Evolutionary conservation across 345 rosid genomes (phyloP).

Genomic region (Brassica cretica): DNA sequence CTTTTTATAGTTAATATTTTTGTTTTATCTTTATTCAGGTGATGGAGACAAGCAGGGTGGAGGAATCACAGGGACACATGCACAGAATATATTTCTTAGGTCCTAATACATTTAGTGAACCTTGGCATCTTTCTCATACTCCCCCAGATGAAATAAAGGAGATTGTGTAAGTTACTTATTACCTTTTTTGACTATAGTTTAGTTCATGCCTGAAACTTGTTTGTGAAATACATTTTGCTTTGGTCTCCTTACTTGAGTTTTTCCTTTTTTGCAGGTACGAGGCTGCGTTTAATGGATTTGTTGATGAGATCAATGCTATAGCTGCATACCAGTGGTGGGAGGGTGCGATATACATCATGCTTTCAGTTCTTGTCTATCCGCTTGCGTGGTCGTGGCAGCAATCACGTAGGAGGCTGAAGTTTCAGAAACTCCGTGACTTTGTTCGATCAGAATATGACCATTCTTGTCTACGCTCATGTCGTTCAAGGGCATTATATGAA

Average conservation of each 20-base stretch:
- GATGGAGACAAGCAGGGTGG: slow-evolving; percentile 80
- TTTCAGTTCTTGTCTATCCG: slow-evolving; percentile 80
- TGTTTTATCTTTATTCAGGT: slow-evolving; percentile 50
- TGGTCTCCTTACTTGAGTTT: slow-evolving; percentile 2
- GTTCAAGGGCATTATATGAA: slow-evolving; percentile 92
- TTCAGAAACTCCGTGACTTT: slow-evolving; percentile 90
- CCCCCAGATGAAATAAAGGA: slow-evolving; percentile 84
- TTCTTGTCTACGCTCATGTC: slow-evolving; percentile 93
- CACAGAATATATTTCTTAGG: slow-evolving; percentile 93
- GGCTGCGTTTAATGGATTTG: slow-evolving; percentile 85
- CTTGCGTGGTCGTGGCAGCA: slow-evolving; percentile 95
- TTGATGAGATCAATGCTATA: slow-evolving; percentile 79
- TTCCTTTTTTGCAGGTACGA: slow-evolving; percentile 58
- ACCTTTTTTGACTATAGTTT: neutral
- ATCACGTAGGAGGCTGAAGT: slow-evolving; percentile 64
- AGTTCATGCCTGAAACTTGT: neutral
- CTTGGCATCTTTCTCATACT: slow-evolving; percentile 80
- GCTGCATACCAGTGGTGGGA: slow-evolving; percentile 99
- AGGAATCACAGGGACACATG: slow-evolving; percentile 87
- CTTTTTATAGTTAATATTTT: neutral
- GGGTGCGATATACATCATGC: slow-evolving; percentile 74
- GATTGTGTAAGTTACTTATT: slow-evolving; percentile 66
- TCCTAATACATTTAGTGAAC: slow-evolving; percentile 82
- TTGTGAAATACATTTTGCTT: slow-evolving; percentile 8
- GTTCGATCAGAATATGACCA: slow-evolving; percentile 96